Evolutionary conservation across 2,329 filamentous ascomycete genomes (phyloP), one percentile per base, ranked within the genome.

Genomic region (Camillea tinctor): DNA sequence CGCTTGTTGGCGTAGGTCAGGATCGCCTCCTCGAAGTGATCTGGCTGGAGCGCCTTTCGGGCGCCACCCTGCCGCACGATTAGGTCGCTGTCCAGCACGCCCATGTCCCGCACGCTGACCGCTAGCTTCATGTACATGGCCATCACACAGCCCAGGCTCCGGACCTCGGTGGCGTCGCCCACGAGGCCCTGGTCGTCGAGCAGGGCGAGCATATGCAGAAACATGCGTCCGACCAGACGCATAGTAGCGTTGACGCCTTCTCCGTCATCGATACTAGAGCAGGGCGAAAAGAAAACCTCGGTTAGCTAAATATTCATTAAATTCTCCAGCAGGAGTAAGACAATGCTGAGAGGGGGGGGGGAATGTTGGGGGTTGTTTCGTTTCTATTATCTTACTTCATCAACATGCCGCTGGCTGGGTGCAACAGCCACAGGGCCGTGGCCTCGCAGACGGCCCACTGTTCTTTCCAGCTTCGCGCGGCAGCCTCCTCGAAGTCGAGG

Each of bases 371-470:
- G 2, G 36, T 15, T 44, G 17, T 40, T 13, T 44, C 17, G n/a
- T n/a, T n/a, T n/a, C n/a, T n/a, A n/a, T 44, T 30, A 30, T 44
- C 36, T 22, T 64, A 73, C 69, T 48, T 60, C 30, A 26, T 58
- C 52, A 74, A 50, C 0, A 61, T 21, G 7, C 24, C 44, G 5
- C 71, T 53, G 1, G 8, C 19, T 3, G 63, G 58, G 2, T 58
- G 54, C 4, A 65, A 50, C 30, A 77, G 61, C 56, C 75, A 75
- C 24, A 74, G 64, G 1, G 54, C 72, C 7, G 74, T 58, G 2
- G 62, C 72, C 63, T 80, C 77, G 55, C 79, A 79, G 2, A 80
- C 65, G 17, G 71, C 71, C 76, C 63, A 79, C 61, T 76, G 70
- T 60, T 76, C 74, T 53, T 70, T 72, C 75, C 73, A 75, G 36